phyloP scores from a whole-genome alignment of 257 asterid genomes.

The Salvia hispanica region DNA sequence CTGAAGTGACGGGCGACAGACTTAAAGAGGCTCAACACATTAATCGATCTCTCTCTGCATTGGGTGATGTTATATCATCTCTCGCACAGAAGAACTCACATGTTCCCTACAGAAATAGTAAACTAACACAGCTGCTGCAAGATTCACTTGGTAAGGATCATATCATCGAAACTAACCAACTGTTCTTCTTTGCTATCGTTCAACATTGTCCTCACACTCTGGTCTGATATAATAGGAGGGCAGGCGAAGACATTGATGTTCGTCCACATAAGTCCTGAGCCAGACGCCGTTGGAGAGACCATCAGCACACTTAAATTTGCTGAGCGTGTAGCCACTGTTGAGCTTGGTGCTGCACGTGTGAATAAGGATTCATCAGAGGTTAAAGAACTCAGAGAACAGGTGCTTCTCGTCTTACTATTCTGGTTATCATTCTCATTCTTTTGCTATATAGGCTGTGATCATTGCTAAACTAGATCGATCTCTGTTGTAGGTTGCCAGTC shows the following conservation, averaged over 20 bases:
- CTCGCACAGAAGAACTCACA: constrained; percentile 89
- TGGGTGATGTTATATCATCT: constrained; percentile 94
- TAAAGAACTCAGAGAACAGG: constrained; percentile 96
- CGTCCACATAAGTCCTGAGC: constrained; percentile 94
- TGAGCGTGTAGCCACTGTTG: constrained; percentile 96
- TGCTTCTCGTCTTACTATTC: constrained; percentile 22
- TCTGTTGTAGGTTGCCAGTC: constrained; percentile 62
- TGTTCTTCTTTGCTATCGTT: constrained; percentile 12
- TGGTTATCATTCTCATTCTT: not conserved
- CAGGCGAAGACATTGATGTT: constrained; percentile 99
- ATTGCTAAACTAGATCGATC: constrained; percentile 17
- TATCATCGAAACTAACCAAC: not conserved
- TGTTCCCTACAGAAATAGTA: constrained; percentile 93
- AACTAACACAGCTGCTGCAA: constrained; percentile 95
- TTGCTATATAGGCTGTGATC: constrained; percentile 11
- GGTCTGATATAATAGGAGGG: constrained; percentile 58
- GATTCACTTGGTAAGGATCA: constrained; percentile 89
- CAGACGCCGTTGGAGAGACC: constrained; percentile 90
- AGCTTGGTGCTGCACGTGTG: constrained; percentile 96
- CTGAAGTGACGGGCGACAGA: constrained; percentile 97
- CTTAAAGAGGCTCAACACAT: constrained; percentile 97
- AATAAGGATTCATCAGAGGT: constrained; percentile 80
- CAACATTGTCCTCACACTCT: constrained; percentile 20
- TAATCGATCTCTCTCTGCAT: constrained; percentile 87
- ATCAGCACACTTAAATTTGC: constrained; percentile 96